Percentiles rank a stretch among this genome's conserved stretches.
Conservation (phyloP, 1,139 yeast genomes). For the Yarrowia galli region DNA sequence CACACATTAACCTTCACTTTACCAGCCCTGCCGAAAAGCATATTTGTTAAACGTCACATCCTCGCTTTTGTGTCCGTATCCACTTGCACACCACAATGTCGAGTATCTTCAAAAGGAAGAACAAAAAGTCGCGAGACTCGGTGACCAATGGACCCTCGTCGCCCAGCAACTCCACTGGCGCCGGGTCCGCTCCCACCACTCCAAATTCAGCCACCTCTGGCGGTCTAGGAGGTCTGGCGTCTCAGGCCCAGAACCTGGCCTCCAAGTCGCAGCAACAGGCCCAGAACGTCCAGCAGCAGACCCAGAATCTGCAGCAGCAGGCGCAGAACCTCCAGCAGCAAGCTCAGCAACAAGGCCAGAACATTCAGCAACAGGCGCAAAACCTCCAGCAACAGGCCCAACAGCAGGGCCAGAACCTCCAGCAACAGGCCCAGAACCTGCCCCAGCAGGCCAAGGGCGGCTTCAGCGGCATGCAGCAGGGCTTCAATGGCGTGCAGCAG, state of each 20-base stretch:
- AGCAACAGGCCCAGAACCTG: slow-evolving; percentile 17
- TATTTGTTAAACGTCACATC: slow-evolving; percentile 8
- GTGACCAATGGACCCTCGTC: slow-evolving; percentile 16
- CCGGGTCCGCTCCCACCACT: neutral
- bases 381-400: neutral
- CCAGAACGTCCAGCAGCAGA: slow-evolving; percentile 3
- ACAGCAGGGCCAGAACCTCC: slow-evolving; percentile 18
- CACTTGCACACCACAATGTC: slow-evolving; percentile 27
- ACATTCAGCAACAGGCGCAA: neutral
- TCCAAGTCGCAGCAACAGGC: slow-evolving; percentile 15
- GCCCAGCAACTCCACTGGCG: neutral
- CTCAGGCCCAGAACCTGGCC: slow-evolving; percentile 1
- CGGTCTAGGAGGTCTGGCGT: neutral
- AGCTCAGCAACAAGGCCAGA: slow-evolving; percentile 4
- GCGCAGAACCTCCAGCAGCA: neutral
- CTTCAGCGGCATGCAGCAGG: slow-evolving; percentile 6
- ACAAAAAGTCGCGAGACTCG: slow-evolving; percentile 37
- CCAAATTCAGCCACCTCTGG: neutral
- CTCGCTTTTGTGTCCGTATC: neutral
- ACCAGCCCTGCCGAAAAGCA: slow-evolving; percentile 18
- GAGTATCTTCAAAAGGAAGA: slow-evolving; percentile 39
- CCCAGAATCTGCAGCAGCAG: slow-evolving; percentile 12
- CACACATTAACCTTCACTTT: slow-evolving; percentile 4
- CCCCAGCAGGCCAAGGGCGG: neutral
- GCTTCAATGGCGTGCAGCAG: neutral